Percentiles rank a stretch among this genome's conserved stretches.
Conservation (phyloP, 495 filamentous ascomycete genomes). For the Rusavskia elegans region DNA sequence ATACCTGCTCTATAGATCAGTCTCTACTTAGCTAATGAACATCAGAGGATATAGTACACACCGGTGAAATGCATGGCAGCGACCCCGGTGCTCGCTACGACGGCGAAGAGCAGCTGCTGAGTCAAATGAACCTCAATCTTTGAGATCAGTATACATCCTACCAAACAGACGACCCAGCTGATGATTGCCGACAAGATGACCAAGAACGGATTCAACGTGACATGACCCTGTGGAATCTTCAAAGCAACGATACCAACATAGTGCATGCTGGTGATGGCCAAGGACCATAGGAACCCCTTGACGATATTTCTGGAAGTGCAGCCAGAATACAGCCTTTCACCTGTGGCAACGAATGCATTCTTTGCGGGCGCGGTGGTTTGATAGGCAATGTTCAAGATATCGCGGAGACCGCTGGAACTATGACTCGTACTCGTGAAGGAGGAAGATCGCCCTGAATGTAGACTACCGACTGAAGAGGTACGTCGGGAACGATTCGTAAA, state of each 20-base stretch:
- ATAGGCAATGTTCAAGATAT: constrained; percentile 13
- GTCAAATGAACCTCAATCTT: constrained; percentile 12
- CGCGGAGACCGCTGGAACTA: constrained; percentile 7
- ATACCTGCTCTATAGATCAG: constrained; percentile 5
- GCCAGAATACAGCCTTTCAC: constrained; percentile 12
- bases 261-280: constrained; percentile 16
- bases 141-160: constrained; percentile 15
- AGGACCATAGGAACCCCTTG: constrained; percentile 15
- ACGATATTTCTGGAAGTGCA: constrained; percentile 9
- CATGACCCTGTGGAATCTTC: constrained; percentile 10
- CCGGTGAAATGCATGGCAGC: constrained; percentile 18
- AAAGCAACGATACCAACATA: constrained; percentile 15
- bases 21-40: no score
- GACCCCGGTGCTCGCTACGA: constrained; percentile 11
- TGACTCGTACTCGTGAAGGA: constrained; percentile 9
- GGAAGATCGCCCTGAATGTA: constrained; percentile 9
- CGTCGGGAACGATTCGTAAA: background rate
- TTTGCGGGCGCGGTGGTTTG: constrained; percentile 8
- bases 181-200: constrained; percentile 14
- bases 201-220: constrained; percentile 4
- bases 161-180: constrained; percentile 14
- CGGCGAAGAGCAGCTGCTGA: constrained; percentile 14
- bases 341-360: constrained; percentile 15
- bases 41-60: background rate
- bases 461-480: background rate